These are phyloP conservation scores for Saccharomyces pastorianus DNA, from an alignment of 1,139 yeast species.

Conservation along the genomic window DNA sequence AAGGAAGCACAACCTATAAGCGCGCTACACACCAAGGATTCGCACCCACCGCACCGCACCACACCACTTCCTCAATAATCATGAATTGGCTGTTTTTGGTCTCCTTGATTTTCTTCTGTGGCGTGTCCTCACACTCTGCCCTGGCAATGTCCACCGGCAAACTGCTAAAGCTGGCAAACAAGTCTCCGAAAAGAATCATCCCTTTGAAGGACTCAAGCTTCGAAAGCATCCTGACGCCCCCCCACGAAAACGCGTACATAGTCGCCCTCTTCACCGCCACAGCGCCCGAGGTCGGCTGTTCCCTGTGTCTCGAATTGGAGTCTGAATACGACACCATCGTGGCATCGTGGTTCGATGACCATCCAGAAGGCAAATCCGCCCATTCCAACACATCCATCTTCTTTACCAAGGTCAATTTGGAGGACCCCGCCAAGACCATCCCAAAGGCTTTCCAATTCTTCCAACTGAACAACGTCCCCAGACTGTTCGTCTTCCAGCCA, in stretches of 20 bases:
- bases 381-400: slow-evolving; percentile 40
- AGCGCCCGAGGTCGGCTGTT: slow-evolving; percentile 66
- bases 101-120: slow-evolving; percentile 1
- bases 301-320: slow-evolving; percentile 59
- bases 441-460: slow-evolving; percentile 47
- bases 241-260: slow-evolving; percentile 54
- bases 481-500: slow-evolving; percentile 58
- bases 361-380: slow-evolving; percentile 36
- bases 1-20: neutral
- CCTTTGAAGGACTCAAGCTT: slow-evolving; percentile 56
- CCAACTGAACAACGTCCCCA: slow-evolving; percentile 70
- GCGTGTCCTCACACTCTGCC: neutral
- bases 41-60: neutral
- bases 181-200: slow-evolving; percentile 34
- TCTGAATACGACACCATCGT: slow-evolving; percentile 60
- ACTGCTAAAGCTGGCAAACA: slow-evolving; percentile 20
- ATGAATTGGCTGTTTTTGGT: slow-evolving; percentile 1
- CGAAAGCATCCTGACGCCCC: slow-evolving; percentile 51
- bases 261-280: slow-evolving; percentile 68
- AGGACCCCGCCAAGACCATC: slow-evolving; percentile 37
- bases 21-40: too few relatives aligned
- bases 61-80: neutral
- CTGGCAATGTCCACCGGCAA: slow-evolving; percentile 21
- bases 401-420: slow-evolving; percentile 70
- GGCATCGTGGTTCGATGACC: slow-evolving; percentile 48